Evolutionary conservation across 2,329 filamentous ascomycete species (phyloP).

Genomic region (Penicillium sp.): DNA sequence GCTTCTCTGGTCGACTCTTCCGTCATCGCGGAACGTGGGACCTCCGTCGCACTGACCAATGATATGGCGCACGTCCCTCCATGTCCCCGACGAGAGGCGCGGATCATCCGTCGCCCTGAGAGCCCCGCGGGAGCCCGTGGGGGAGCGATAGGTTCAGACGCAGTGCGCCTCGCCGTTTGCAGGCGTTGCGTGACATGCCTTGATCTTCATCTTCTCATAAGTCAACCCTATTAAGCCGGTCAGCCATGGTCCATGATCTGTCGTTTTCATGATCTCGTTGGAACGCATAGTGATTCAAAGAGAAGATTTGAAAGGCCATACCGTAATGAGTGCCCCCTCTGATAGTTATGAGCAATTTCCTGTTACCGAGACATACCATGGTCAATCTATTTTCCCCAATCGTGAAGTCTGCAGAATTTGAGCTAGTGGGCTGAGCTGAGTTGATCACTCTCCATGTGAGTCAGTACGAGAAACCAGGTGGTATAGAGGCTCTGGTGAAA

Average conservation of each 20-base stretch:
- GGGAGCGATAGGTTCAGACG: constrained; percentile 5
- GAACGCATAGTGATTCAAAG: too few species aligned
- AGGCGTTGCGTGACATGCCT: not conserved
- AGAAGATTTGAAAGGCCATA: not conserved
- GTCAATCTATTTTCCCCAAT: constrained; percentile 11
- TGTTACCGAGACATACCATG: constrained; percentile 46
- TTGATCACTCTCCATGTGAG: constrained; percentile 58
- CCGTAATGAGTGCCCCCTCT: constrained; percentile 40
- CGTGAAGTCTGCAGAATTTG: constrained; percentile 4
- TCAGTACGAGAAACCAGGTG: constrained; percentile 54
- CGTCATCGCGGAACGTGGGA: constrained; percentile 20
- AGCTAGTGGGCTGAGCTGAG: constrained; percentile 51
- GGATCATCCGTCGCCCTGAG: constrained; percentile 7
- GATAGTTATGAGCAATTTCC: constrained; percentile 47
- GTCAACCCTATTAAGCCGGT: constrained; percentile 26
- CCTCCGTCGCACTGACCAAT: constrained; percentile 31
- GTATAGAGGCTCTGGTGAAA: constrained; percentile 54
- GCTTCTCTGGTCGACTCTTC: constrained; percentile 4
- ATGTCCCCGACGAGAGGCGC: constrained; percentile 37
- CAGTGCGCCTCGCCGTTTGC: not conserved
- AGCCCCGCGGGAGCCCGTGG: constrained; percentile 16
- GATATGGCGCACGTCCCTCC: constrained; percentile 34
- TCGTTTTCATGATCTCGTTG: too few species aligned
- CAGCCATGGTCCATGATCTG: not conserved
- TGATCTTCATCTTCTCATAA: not conserved